Conservation (phyloP, 805 yeast genomes). For the Metschnikowia kofuensis region DNA sequence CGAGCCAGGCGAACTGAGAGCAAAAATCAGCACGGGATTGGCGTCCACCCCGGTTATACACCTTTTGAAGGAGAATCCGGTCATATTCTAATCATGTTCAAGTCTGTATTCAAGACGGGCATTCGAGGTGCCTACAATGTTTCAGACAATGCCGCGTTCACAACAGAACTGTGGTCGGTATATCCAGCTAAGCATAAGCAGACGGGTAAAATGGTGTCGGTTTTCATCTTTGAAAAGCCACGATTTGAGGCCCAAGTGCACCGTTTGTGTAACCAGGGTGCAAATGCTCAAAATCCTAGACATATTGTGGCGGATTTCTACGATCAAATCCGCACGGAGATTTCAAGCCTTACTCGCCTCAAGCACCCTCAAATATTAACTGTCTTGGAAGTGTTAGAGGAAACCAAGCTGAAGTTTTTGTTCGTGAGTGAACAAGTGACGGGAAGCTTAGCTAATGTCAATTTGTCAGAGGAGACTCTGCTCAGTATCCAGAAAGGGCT, state of each 20-base stretch:
- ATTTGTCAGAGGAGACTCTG: slow-evolving; percentile 52
- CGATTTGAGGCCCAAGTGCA: slow-evolving; percentile 57
- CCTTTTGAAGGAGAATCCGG: background rate
- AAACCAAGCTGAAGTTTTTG: slow-evolving; percentile 68
- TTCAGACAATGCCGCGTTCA: slow-evolving; percentile 67
- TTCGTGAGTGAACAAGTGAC: slow-evolving; percentile 84
- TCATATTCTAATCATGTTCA: slow-evolving; percentile 39
- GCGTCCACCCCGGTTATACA: too few species aligned
- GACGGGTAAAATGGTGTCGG: slow-evolving; percentile 64
- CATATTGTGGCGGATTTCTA: slow-evolving; percentile 59
- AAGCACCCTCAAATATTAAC: slow-evolving; percentile 88
- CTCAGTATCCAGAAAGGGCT: slow-evolving; percentile 78
- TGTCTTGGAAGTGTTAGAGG: slow-evolving; percentile 86
- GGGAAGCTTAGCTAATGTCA: slow-evolving; percentile 45
- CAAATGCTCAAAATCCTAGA: slow-evolving; percentile 43
- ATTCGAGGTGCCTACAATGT: slow-evolving; percentile 66
- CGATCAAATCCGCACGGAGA: slow-evolving; percentile 63
- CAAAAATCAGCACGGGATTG: too few species aligned
- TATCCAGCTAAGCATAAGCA: slow-evolving; percentile 77
- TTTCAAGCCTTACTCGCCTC: slow-evolving; percentile 68
- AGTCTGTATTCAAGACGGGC: slow-evolving; percentile 53
- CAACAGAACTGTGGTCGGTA: slow-evolving; percentile 78
- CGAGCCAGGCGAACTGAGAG: background rate
- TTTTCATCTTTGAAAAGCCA: slow-evolving; percentile 82
- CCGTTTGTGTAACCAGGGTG: slow-evolving; percentile 29